phyloP scores from a whole-genome alignment of 1,284 basidiomycete species.

The Ustilago trichophora region DNA sequence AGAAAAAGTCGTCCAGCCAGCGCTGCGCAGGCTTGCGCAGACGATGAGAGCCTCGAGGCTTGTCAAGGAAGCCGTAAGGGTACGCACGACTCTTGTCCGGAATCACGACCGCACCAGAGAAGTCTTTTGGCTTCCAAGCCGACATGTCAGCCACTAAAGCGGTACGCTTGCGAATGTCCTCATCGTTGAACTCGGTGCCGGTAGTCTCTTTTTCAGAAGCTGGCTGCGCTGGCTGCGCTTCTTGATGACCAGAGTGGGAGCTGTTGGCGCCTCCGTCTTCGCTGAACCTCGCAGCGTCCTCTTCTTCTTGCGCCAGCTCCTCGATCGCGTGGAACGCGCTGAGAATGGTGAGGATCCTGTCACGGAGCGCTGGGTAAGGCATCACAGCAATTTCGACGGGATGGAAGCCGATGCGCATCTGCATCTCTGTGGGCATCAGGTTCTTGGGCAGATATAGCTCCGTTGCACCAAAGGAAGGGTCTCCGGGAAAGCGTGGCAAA shows the following conservation, averaged over 20 bases:
- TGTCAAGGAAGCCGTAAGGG: constrained; percentile 40
- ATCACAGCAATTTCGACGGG: constrained; percentile 45
- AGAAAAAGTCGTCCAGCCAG: constrained; percentile 43
- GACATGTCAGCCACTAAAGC: constrained; percentile 44
- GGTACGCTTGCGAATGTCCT: constrained; percentile 35
- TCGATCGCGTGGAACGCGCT: constrained; percentile 42
- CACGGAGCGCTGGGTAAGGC: constrained; percentile 43
- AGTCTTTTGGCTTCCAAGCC: constrained; percentile 32
- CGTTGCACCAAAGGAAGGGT: constrained; percentile 13
- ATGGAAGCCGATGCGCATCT: constrained; percentile 47
- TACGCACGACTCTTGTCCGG: constrained; percentile 42
- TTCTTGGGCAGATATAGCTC: constrained; percentile 42
- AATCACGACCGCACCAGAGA: constrained; percentile 16
- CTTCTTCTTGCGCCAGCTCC: constrained; percentile 22
- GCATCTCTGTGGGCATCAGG: constrained; percentile 48
- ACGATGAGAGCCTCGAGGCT: constrained; percentile 45
- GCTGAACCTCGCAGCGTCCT: constrained; percentile 24
- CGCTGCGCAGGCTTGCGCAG: constrained; percentile 42
- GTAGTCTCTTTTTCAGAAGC: too few relatives aligned
- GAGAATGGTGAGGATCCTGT: constrained; percentile 38
- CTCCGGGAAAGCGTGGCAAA: constrained; percentile 41
- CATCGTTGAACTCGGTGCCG: constrained; percentile 14
- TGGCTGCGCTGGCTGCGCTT: too few relatives aligned
- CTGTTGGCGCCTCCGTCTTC: constrained; percentile 14
- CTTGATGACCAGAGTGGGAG: too few relatives aligned